A percentile compares a stretch with the other conserved stretches of the same genome.
phyloP scores from a whole-genome alignment of 148 eudicot genomes.

The Rhododendron henanense region DNA sequence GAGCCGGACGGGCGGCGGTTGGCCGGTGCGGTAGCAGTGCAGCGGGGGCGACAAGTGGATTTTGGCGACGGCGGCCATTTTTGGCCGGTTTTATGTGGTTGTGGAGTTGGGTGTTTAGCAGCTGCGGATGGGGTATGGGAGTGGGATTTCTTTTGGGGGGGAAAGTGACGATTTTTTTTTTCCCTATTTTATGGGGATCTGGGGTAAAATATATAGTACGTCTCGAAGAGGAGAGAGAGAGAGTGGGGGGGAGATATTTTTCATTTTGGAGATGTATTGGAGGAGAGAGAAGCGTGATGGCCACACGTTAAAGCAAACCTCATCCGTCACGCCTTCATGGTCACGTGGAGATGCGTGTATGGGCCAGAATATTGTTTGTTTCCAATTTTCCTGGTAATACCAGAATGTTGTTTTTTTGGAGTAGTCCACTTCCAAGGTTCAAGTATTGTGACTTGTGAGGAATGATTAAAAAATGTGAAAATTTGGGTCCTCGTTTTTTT shows the following conservation, averaged over 20 bases:
- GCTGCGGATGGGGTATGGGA: neutral
- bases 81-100: slow-evolving; percentile 5
- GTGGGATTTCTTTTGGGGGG: neutral
- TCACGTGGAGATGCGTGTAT: slow-evolving; percentile 20
- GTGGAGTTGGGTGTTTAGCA: neutral
- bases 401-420: neutral
- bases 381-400: neutral
- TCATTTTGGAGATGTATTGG: slow-evolving; percentile 1
- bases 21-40: slow-evolving; percentile 19
- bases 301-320: slow-evolving; percentile 86
- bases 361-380: neutral
- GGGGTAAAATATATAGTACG: no score
- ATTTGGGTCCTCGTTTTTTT: no score
- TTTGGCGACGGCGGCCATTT: slow-evolving; percentile 51
- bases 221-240: neutral
- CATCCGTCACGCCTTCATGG: slow-evolving; percentile 24
- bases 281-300: slow-evolving; percentile 59
- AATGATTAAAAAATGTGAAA: no score
- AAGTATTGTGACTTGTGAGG: no score
- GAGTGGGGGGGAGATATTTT: no score
- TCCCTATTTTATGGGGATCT: neutral
- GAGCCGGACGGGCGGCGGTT: slow-evolving; percentile 27
- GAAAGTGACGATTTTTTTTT: neutral
- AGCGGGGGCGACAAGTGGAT: slow-evolving; percentile 30
- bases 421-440: no score